These are phyloP conservation scores for Cadophora gregata DNA, from an alignment of 2,329 filamentous ascomycete genomes.

Conservation along the genomic window DNA sequence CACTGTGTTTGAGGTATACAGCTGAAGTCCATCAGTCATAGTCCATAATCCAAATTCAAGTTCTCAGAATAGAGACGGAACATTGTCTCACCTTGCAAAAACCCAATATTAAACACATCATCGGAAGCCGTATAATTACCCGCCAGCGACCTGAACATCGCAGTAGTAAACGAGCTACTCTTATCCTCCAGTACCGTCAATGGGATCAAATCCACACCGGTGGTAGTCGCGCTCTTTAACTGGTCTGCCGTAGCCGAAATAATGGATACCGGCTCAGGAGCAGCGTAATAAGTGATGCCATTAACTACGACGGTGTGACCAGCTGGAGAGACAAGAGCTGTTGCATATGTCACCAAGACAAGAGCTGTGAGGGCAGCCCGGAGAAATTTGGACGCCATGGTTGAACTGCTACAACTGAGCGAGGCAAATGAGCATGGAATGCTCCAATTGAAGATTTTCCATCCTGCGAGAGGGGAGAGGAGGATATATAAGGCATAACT, in stretches of 20 bases:
- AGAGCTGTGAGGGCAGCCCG: background rate
- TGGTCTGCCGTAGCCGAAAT: constrained; percentile 30
- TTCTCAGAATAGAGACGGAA: background rate
- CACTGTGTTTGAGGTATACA: constrained; percentile 32
- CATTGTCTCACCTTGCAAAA: constrained; percentile 35
- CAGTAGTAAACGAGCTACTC: constrained; percentile 30
- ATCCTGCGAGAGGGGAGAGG: background rate
- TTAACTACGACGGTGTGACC: constrained; percentile 39
- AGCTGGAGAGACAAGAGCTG: constrained; percentile 24
- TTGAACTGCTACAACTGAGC: too few species aligned
- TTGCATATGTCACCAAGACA: background rate
- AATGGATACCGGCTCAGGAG: constrained; percentile 34
- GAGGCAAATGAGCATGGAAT: too few species aligned
- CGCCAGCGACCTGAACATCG: constrained; percentile 32
- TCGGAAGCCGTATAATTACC: constrained; percentile 35
- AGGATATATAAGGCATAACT: background rate
- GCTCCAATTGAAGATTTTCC: background rate
- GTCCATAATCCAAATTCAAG: too few species aligned
- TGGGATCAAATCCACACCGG: constrained; percentile 36
- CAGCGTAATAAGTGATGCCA: constrained; percentile 44
- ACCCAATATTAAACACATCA: constrained; percentile 41
- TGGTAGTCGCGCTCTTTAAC: constrained; percentile 26
- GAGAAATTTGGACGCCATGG: background rate
- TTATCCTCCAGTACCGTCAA: constrained; percentile 38
- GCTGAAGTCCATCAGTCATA: constrained; percentile 21